These are phyloP conservation scores for Monilinia fructicola DNA, from an alignment of 2,329 filamentous ascomycete genomes.

Conservation along the genomic window DNA sequence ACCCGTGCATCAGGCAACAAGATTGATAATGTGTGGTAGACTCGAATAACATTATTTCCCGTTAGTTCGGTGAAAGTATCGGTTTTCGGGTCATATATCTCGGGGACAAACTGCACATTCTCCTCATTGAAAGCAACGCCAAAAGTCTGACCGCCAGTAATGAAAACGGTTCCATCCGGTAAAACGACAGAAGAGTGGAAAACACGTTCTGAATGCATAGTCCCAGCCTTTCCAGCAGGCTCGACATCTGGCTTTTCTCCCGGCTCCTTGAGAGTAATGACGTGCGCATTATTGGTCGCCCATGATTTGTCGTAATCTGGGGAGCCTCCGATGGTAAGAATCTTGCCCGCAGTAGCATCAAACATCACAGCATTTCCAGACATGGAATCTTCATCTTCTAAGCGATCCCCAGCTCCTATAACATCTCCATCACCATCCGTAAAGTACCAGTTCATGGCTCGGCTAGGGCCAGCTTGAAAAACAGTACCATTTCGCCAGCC, in stretches of 20 bases:
- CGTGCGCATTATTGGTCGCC: constrained; percentile 3
- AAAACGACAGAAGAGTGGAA: constrained; percentile 12
- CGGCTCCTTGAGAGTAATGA: constrained; percentile 2
- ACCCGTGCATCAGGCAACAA: constrained; percentile 5
- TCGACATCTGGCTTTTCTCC: background rate
- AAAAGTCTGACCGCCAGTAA: constrained; percentile 11
- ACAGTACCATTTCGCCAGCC: constrained; percentile 13
- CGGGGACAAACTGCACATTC: constrained; percentile 7
- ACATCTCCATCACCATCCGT: constrained; percentile 6
- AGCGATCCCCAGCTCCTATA: background rate
- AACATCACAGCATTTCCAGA: constrained; percentile 17
- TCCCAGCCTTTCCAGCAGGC: background rate
- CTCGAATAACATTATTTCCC: constrained; percentile 7
- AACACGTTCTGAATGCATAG: constrained; percentile 12
- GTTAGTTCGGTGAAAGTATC: constrained; percentile 7
- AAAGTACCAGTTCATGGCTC: constrained; percentile 18
- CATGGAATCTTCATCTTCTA: constrained; percentile 7
- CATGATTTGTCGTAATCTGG: constrained; percentile 5
- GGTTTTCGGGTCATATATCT: background rate
- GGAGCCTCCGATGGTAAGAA: constrained; percentile 11
- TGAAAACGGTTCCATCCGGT: constrained; percentile 10
- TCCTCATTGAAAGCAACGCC: constrained; percentile 12
- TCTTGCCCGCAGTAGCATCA: constrained; percentile 7
- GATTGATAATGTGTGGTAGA: constrained; percentile 14
- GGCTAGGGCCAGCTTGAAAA: constrained; percentile 14